Evolutionary conservation across 768 basidiomycete genomes (phyloP).

Genomic region (Amanita muscaria): DNA sequence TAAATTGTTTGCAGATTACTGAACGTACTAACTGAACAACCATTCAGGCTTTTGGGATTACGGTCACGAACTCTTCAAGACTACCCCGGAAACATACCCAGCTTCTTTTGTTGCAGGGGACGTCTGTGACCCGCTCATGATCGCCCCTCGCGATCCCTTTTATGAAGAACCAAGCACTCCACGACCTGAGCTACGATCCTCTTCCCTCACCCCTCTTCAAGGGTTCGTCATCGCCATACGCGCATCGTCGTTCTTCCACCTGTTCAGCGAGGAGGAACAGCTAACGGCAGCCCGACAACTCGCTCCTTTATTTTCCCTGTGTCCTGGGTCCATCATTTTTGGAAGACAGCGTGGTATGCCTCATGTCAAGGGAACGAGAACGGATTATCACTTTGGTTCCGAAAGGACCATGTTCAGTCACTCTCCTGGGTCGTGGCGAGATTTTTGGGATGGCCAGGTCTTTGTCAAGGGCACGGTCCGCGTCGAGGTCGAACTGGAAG

Average conservation of each 20-base stretch:
- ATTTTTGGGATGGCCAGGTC: constrained; percentile 26
- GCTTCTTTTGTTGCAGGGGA: constrained; percentile 49
- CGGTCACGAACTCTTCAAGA: constrained; percentile 53
- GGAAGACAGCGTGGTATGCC: constrained; percentile 28
- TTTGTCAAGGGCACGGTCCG: constrained; percentile 22
- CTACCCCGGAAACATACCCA: constrained; percentile 43
- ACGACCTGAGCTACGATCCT: constrained; percentile 9
- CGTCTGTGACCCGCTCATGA: constrained; percentile 36
- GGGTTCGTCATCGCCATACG: constrained; percentile 42
- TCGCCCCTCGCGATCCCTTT: constrained; percentile 21
- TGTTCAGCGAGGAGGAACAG: constrained; percentile 27
- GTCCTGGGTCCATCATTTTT: constrained; percentile 26
- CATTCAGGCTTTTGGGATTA: constrained; percentile 45
- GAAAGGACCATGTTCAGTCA: constrained; percentile 29
- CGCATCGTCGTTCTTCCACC: constrained; percentile 28
- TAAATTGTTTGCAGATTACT: too few relatives aligned
- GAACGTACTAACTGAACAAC: background rate
- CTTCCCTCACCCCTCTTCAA: constrained; percentile 23
- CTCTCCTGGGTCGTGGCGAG: constrained; percentile 26
- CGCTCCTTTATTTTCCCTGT: constrained; percentile 24
- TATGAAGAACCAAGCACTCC: constrained; percentile 6
- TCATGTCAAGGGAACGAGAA: constrained; percentile 22
- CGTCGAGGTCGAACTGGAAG: constrained; percentile 16
- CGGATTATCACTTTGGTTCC: background rate
- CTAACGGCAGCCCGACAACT: constrained; percentile 21